Percentiles rank a stretch among this genome's conserved stretches.
Evolutionary conservation across 164 flowering plant genomes (phyloP).

Genomic region (Liriodendron chinense): DNA sequence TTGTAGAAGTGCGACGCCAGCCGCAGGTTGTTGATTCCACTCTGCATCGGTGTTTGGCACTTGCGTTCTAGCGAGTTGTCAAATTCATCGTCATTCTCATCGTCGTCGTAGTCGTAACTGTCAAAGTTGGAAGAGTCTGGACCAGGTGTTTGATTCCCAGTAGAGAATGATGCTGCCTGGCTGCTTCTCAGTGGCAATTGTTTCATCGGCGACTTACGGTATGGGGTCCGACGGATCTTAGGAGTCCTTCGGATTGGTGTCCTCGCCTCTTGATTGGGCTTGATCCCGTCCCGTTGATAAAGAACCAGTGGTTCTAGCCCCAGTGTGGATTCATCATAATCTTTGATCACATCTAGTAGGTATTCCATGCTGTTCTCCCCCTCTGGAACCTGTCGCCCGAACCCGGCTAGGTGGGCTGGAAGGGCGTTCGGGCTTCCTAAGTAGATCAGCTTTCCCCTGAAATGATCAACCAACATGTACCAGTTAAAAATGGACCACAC

Average conservation of each 20-base stretch:
- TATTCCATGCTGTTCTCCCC: conserved; percentile 70
- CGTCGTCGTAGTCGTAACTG: conserved; percentile 26
- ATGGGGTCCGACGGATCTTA: conserved; percentile 17
- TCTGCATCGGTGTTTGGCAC: conserved; percentile 34
- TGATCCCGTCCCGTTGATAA: conserved; percentile 58
- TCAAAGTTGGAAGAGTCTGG: conserved; percentile 13
- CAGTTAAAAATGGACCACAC: no score
- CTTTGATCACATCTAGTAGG: conserved; percentile 73
- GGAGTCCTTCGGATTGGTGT: conserved; percentile 50
- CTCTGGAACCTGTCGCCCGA: conserved; percentile 70
- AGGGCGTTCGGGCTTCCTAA: conserved; percentile 53
- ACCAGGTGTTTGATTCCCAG: conserved; percentile 24
- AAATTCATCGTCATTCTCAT: conserved; percentile 46
- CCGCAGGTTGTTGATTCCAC: conserved; percentile 43
- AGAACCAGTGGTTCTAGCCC: conserved; percentile 67
- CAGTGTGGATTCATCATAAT: conserved; percentile 65
- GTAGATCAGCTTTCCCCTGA: conserved; percentile 69
- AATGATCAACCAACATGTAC: neutral
- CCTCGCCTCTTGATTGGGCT: conserved; percentile 49
- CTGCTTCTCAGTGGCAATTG: conserved; percentile 38
- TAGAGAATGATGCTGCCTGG: conserved; percentile 21
- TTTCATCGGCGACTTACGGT: conserved; percentile 30
- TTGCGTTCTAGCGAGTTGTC: conserved; percentile 59
- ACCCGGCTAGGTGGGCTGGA: conserved; percentile 53
- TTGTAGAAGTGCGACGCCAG: conserved; percentile 77